phyloP scores from a whole-genome alignment of 139 green algal genomes.

The Chlamydomonas asymmetrica region DNA sequence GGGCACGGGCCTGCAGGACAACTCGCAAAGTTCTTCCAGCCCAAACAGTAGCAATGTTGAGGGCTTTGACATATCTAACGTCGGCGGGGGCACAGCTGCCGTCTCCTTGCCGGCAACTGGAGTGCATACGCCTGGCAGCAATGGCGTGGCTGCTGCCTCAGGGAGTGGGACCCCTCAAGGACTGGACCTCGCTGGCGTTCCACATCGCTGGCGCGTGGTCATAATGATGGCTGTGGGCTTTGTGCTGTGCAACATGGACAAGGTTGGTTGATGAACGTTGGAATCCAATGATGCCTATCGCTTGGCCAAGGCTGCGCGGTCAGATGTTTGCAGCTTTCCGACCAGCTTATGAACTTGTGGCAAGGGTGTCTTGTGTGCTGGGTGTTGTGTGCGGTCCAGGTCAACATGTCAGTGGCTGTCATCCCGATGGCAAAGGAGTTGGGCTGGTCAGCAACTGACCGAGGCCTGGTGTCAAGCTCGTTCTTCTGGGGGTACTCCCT shows the following conservation, averaged over 20 bases:
- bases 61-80: not conserved
- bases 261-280: conserved; percentile 42
- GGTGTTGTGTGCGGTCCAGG: conserved; percentile 61
- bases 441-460: conserved; percentile 84
- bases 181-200: not conserved
- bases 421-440: conserved; percentile 97
- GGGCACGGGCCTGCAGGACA: too few relatives aligned
- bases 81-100: not conserved
- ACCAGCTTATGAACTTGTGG: not conserved
- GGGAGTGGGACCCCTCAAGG: not conserved
- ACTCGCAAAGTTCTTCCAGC: not conserved
- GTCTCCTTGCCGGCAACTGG: not conserved
- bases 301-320: not conserved
- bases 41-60: not conserved
- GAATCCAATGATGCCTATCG: not conserved
- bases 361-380: not conserved
- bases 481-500: conserved; percentile 99
- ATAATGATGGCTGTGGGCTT: conserved; percentile 31
- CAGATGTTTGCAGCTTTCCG: not conserved
- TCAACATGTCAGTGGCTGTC: conserved; percentile 98
- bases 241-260: conserved; percentile 97
- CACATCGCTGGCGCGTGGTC: conserved; percentile 43
- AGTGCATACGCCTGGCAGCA: too few relatives aligned
- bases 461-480: conserved; percentile 89
- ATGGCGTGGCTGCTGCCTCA: too few relatives aligned